Conservation (phyloP, 2,329 filamentous ascomycete species). For the Sporothrix variecibatus region DNA sequence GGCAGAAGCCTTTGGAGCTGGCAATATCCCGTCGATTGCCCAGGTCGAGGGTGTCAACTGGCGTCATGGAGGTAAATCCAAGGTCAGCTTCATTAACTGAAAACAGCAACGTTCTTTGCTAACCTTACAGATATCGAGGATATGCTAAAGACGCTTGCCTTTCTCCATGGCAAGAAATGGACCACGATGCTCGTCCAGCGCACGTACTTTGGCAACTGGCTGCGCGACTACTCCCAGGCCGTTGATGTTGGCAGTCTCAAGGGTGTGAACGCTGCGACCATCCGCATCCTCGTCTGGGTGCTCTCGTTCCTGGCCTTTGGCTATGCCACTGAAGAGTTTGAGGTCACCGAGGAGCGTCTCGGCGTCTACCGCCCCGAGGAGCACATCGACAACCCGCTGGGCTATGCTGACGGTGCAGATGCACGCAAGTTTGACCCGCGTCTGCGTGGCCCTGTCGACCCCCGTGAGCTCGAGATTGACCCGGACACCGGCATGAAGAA, state of each 20-base stretch:
- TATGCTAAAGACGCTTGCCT: slow-evolving; percentile 74
- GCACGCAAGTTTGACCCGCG: slow-evolving; percentile 79
- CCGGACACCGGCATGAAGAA: slow-evolving; percentile 93
- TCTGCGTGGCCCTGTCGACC: slow-evolving; percentile 75
- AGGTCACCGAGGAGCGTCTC: slow-evolving; percentile 77
- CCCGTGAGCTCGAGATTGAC: slow-evolving; percentile 72
- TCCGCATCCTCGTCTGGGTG: slow-evolving; percentile 77
- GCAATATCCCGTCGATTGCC: slow-evolving; percentile 68
- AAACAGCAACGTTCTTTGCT: neutral
- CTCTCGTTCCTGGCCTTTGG: slow-evolving; percentile 80
- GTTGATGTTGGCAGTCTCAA: slow-evolving; percentile 80
- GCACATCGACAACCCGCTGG: slow-evolving; percentile 75
- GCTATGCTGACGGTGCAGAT: slow-evolving; percentile 84
- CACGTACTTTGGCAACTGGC: slow-evolving; percentile 85
- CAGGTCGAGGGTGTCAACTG: slow-evolving; percentile 69
- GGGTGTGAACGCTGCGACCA: slow-evolving; percentile 74
- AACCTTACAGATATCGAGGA: slow-evolving; percentile 68
- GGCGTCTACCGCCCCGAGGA: slow-evolving; percentile 79
- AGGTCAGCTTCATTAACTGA: neutral
- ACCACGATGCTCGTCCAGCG: slow-evolving; percentile 75
- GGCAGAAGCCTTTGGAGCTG: slow-evolving; percentile 66
- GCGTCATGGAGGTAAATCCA: slow-evolving; percentile 61
- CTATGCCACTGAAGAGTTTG: slow-evolving; percentile 83
- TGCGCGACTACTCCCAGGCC: slow-evolving; percentile 82
- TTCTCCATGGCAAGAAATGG: slow-evolving; percentile 82